phyloP scores from a whole-genome alignment of 805 yeast genomes.

The Vanderwaltozyma tropicalis region DNA sequence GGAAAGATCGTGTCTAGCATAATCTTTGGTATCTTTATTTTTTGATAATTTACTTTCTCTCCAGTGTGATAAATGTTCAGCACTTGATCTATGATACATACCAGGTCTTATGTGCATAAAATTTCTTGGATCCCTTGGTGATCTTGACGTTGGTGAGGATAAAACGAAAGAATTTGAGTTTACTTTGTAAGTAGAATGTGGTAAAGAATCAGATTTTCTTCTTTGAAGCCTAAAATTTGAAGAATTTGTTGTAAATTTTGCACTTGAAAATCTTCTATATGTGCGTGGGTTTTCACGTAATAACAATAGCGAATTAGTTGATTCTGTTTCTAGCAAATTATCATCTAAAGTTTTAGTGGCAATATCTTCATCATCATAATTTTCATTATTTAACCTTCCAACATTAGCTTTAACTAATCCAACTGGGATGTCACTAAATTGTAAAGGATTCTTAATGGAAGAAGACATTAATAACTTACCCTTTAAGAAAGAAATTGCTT shows the following conservation, averaged over 20 bases:
- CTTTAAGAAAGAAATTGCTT: slow-evolving; percentile 58
- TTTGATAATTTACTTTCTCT: background rate
- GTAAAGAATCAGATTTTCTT: slow-evolving; percentile 3
- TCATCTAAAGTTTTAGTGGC: slow-evolving; percentile 11
- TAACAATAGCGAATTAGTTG: slow-evolving; percentile 12
- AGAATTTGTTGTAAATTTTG: background rate
- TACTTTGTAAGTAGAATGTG: background rate
- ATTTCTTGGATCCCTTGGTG: background rate
- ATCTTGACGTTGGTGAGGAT: background rate
- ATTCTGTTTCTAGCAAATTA: slow-evolving; percentile 18
- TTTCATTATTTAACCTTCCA: slow-evolving; percentile 1
- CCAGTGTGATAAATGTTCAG: background rate
- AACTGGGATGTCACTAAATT: slow-evolving; percentile 15
- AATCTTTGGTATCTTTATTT: background rate
- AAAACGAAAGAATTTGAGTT: slow-evolving; percentile 1
- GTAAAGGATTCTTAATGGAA: slow-evolving; percentile 24
- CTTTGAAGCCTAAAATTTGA: background rate
- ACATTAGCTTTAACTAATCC: slow-evolving; percentile 5
- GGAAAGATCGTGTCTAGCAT: background rate
- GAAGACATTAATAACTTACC: slow-evolving; percentile 43
- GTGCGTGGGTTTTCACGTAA: slow-evolving; percentile 8
- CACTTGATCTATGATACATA: background rate
- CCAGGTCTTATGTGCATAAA: background rate
- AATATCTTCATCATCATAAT: slow-evolving; percentile 3
- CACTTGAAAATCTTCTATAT: slow-evolving; percentile 8